A percentile compares a stretch with the other conserved stretches of the same genome.
Evolutionary conservation across 2,329 filamentous ascomycete genomes (phyloP).

Genomic region (Alternaria triticimaculans): DNA sequence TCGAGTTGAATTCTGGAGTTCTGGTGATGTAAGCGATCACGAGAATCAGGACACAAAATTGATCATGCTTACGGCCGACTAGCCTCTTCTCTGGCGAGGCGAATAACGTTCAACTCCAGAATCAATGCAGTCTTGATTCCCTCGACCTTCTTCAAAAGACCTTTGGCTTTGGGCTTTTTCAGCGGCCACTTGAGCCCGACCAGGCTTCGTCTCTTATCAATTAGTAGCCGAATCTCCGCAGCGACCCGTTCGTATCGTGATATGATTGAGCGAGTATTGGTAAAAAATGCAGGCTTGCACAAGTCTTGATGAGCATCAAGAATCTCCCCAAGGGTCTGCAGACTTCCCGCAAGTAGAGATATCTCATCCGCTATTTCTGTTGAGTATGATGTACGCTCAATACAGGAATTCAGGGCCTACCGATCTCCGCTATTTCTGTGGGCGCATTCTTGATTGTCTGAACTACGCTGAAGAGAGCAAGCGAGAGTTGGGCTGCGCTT

Average conservation of each 20-base stretch:
- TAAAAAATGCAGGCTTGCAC: conserved; percentile 4
- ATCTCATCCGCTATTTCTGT: conserved; percentile 1
- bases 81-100: conserved; percentile 20
- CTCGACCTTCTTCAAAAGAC: conserved; percentile 27
- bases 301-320: not conserved
- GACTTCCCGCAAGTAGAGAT: not conserved
- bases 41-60: not conserved
- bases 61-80: not conserved
- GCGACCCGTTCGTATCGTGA: not conserved
- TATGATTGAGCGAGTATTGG: not conserved
- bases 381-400: not conserved
- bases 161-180: conserved; percentile 20
- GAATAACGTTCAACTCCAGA: conserved; percentile 18
- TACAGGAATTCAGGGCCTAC: not conserved
- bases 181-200: conserved; percentile 22
- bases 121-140: conserved; percentile 24
- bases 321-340: conserved; percentile 6
- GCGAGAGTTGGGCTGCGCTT: conserved; percentile 23
- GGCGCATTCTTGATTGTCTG: conserved; percentile 24
- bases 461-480: conserved; percentile 22
- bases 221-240: conserved; percentile 6
- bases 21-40: not conserved
- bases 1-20: not conserved
- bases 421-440: conserved; percentile 24
- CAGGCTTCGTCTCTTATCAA: conserved; percentile 7